Conservation (phyloP, 495 filamentous ascomycete species). For the Cairneyella variabilis region DNA sequence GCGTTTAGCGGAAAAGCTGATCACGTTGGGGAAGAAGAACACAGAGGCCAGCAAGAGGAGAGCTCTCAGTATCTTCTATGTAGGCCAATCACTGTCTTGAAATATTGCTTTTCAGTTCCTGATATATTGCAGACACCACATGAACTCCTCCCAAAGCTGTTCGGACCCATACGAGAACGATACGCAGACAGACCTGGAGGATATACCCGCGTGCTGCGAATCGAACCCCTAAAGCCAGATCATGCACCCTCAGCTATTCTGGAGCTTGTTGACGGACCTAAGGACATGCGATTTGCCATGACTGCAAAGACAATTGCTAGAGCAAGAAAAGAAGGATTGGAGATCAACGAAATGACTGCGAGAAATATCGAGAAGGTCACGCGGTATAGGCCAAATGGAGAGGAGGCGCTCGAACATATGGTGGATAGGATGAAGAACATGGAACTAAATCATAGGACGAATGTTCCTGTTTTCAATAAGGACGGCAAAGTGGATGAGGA, state of each 20-base stretch:
- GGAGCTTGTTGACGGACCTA: conserved; percentile 93
- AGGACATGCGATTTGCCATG: conserved; percentile 91
- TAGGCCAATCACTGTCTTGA: conserved; percentile 42
- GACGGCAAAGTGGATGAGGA: not conserved
- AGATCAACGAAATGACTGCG: conserved; percentile 63
- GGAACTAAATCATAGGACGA: conserved; percentile 28
- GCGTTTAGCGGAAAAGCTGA: conserved; percentile 84
- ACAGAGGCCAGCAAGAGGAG: conserved; percentile 66
- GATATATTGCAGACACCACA: conserved; percentile 27
- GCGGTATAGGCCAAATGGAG: conserved; percentile 63
- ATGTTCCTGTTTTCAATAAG: conserved; percentile 1
- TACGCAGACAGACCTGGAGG: conserved; percentile 82
- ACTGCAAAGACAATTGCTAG: conserved; percentile 75
- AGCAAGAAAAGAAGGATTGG: conserved; percentile 46
- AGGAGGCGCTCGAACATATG: conserved; percentile 62
- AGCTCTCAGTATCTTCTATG: conserved; percentile 75
- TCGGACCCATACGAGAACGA: conserved; percentile 73
- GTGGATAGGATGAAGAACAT: conserved; percentile 56
- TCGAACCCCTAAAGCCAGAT: conserved; percentile 69
- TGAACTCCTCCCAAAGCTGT: conserved; percentile 75
- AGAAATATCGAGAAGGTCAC: conserved; percentile 86
- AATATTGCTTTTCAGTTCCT: too few species aligned
- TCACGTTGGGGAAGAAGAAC: conserved; percentile 89
- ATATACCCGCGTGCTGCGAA: conserved; percentile 89
- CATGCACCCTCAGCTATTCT: conserved; percentile 86